Evolutionary conservation across 805 yeast species (phyloP), one percentile per base, ranked within the genome.

Genomic region (Saccharomyces mikatae): DNA sequence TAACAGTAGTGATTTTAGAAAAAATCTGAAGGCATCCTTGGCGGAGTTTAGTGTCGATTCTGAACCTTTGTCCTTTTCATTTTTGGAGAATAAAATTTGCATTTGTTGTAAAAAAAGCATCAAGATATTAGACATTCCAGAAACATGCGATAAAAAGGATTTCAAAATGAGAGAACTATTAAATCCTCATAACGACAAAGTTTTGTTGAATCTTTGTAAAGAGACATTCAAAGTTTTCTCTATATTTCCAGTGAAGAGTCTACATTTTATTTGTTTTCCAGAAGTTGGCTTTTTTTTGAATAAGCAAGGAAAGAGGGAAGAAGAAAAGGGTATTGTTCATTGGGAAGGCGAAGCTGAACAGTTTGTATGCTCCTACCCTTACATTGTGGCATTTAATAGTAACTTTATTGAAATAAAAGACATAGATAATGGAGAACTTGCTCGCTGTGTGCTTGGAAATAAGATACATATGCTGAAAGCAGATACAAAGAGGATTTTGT

Each of bases 261-360:
- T 90, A 72, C 92, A 91, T 68, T 74, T 94, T 63, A 78, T 94
- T 59, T 86, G 91, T 68, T 94, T 91, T 68, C 82, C 95, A 4
- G 97, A 90, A 67, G 90, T 92, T 67, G 92, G 97, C 49, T 94
- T 94, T 70, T 90, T 88, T 71, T 94, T 94, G 61, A 91, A 94
- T 65, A 80, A 87, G 55, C 91, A 91, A 69, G 99, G 99, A 22
- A 94, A 98, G 99, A 80, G 97, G 62, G 86, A 95, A 17, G 82
- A 91, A 58, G 88, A 92, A 47, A 91, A 89, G 51, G 91, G 96
- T 90, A 86, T 91, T 60, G 85, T 94, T 52, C 84, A 87, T 67
- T 94, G 99, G 99, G 98, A 94, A 72, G 97, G 98, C 41, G 80
- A 84, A 52, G 98, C 99, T 6, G 94, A 87, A 65, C 83, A 85